Evolutionary conservation across 768 basidiomycete genomes (phyloP).

Genomic region (Podaxis sp.): DNA sequence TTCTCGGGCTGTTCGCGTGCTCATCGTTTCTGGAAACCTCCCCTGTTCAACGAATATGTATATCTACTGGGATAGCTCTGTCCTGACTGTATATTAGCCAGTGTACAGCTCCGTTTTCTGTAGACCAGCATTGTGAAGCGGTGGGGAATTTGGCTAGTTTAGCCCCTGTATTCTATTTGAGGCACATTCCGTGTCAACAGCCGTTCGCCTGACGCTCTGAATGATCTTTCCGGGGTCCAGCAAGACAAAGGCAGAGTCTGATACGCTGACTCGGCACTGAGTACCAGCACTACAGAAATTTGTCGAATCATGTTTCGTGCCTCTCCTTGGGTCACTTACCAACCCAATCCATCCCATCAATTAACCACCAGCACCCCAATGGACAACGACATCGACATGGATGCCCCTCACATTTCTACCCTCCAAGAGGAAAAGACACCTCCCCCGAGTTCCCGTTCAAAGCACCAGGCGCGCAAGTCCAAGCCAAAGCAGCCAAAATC

Average conservation of each 20-base stretch:
- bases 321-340: slow-evolving; percentile 59
- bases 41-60: no score
- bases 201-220: not conserved
- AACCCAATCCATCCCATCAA: slow-evolving; percentile 28
- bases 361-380: slow-evolving; percentile 23
- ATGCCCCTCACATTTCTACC: slow-evolving; percentile 79
- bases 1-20: not conserved
- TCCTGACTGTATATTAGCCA: not conserved
- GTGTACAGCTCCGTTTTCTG: not conserved
- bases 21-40: not conserved
- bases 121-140: not conserved
- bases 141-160: not conserved
- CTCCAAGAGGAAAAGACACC: slow-evolving; percentile 70
- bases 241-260: not conserved
- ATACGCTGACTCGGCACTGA: no score
- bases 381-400: slow-evolving; percentile 60
- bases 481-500: slow-evolving; percentile 21
- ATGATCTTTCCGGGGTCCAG: not conserved
- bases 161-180: slow-evolving; percentile 9
- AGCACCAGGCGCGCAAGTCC: not conserved
- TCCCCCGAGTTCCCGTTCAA: slow-evolving; percentile 35
- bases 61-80: not conserved
- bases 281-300: not conserved
- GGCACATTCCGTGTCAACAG: slow-evolving; percentile 6
- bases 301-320: slow-evolving; percentile 43